phyloP scores from a whole-genome alignment of 306 rosid species.

The Astragalus membranaceus region DNA sequence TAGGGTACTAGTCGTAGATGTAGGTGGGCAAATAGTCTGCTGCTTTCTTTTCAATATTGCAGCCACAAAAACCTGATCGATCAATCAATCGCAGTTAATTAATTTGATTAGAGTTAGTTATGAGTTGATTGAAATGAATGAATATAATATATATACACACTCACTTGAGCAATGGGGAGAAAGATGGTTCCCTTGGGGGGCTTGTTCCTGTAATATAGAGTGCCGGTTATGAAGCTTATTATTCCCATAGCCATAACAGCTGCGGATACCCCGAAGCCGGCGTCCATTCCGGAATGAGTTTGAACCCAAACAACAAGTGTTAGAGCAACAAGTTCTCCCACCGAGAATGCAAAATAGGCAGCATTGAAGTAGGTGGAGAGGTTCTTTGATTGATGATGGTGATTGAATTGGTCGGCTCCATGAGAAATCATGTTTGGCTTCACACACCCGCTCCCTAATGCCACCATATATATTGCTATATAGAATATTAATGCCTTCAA shows the following conservation, averaged over 20 bases:
- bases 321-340: slow-evolving; percentile 81
- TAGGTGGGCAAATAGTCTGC: slow-evolving; percentile 36
- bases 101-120: too few species aligned
- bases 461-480: slow-evolving; percentile 79
- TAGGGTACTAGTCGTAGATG: slow-evolving; percentile 11
- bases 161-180: slow-evolving; percentile 76
- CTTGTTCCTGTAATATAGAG: slow-evolving; percentile 72
- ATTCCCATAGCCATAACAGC: slow-evolving; percentile 86
- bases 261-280: slow-evolving; percentile 88
- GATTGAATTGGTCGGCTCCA: slow-evolving; percentile 82
- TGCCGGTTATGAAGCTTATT: slow-evolving; percentile 60
- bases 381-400: slow-evolving; percentile 41
- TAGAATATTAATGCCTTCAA: slow-evolving; percentile 67
- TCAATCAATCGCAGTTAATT: too few species aligned
- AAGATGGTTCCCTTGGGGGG: slow-evolving; percentile 85
- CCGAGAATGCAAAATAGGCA: slow-evolving; percentile 81
- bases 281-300: slow-evolving; percentile 98
- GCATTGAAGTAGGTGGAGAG: slow-evolving; percentile 85
- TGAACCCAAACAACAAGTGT: slow-evolving; percentile 89
- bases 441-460: slow-evolving; percentile 91
- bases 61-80: slow-evolving; percentile 79
- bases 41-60: slow-evolving; percentile 72
- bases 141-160: background rate
- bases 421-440: slow-evolving; percentile 96
- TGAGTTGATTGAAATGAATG: background rate